Conservation (phyloP, 2,329 filamentous ascomycete genomes). For the Colletotrichum karsti region DNA sequence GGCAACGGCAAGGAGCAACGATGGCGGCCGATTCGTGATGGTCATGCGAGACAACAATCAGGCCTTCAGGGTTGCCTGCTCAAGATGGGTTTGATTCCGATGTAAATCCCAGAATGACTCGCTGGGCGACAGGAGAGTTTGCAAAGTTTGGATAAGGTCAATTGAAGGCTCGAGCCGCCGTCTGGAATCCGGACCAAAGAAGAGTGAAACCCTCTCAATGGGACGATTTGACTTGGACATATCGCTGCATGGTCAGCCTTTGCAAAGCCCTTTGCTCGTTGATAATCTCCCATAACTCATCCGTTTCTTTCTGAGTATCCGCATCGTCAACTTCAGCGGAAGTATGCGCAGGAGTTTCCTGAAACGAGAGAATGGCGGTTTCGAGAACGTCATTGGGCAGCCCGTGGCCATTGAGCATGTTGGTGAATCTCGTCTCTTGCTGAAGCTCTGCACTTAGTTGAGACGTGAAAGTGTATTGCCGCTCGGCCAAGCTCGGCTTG, state of each 20-base stretch:
- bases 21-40: slow-evolving; percentile 13
- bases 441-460: slow-evolving; percentile 63
- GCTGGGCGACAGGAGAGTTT: not conserved
- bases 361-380: slow-evolving; percentile 56
- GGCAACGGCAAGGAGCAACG: not conserved
- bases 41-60: slow-evolving; percentile 18
- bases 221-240: slow-evolving; percentile 35
- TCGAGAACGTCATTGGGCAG: slow-evolving; percentile 57
- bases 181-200: slow-evolving; percentile 10
- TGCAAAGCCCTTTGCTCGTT: slow-evolving; percentile 46
- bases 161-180: slow-evolving; percentile 27
- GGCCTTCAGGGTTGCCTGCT: not conserved
- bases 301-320: slow-evolving; percentile 38
- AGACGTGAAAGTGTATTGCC: slow-evolving; percentile 71
- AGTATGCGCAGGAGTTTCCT: slow-evolving; percentile 40
- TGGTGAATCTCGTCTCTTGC: slow-evolving; percentile 51
- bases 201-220: slow-evolving; percentile 24
- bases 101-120: slow-evolving; percentile 9
- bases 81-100: slow-evolving; percentile 13
- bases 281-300: slow-evolving; percentile 49
- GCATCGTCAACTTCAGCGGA: slow-evolving; percentile 31
- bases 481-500: slow-evolving; percentile 79
- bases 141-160: slow-evolving; percentile 27
- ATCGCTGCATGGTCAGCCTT: slow-evolving; percentile 40
- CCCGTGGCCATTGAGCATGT: slow-evolving; percentile 55